Evolutionary conservation across 768 basidiomycete genomes (phyloP), one percentile per base, ranked within the genome.

Genomic region (Suillus subaureus): DNA sequence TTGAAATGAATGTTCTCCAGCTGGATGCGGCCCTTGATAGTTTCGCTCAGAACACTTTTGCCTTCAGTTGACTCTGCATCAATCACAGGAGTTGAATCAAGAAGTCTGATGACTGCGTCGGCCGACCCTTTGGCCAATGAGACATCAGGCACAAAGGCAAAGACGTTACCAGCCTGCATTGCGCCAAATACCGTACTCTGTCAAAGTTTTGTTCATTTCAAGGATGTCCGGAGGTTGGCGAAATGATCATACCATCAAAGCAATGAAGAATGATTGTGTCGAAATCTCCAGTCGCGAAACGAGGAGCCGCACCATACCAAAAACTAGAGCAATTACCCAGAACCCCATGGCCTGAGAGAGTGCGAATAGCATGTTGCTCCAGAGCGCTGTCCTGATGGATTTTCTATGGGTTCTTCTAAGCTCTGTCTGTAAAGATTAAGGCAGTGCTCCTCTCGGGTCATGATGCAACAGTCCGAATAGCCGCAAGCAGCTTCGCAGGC

Each of bases 401-500:
- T 82, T 76, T 43, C 75, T 78, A 57, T 80, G 4, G 95, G 94
- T 28, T 68, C 85, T 62, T 93, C 90, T 61, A 97, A 80, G 70
- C 88, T 89, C 63, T 82, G 64, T 70, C 87, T 87, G 77, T 93
- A 94, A 7, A 86, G 72, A 21, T 80, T 71, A 58, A 84, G 81
- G 73, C 93, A 93, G 67, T 96, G 92, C 33, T 89, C 84, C 75
- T 98, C 96, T 26, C 96, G 83, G 0, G 94, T 96, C 52, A 82
- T 1, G 90, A 84, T 11, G 95, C 94, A 40, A 98, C 95, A 1
- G 96, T 97, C 42, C 93, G 86, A 69, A 98, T 96, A 13, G 96
- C 85, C 7, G 85, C 91, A n/a, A 37, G 94, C 93, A 37, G 94
- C 94, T 76, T 98, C 96, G 69, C 94, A 96, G 45, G 96, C 96